Percentiles rank a stretch among this genome's conserved stretches.
Conservation (phyloP, 768 basidiomycete genomes). For the Gloeostereum incarnatum region DNA sequence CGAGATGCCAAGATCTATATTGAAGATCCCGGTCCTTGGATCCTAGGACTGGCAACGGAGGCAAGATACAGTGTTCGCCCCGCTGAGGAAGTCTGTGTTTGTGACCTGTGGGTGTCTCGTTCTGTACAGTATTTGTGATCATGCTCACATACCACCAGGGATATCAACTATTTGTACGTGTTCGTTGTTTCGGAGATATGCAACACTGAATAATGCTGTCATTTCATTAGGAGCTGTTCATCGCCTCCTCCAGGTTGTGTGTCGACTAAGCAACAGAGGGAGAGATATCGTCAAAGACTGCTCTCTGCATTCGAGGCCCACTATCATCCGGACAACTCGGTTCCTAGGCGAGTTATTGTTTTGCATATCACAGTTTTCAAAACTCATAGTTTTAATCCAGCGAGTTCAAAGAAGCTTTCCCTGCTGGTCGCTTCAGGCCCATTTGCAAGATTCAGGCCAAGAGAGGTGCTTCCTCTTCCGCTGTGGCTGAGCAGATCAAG, state of each 20-base stretch:
- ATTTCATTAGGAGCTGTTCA: conserved; percentile 50
- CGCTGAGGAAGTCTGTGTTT: too few species aligned
- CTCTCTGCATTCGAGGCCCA: conserved; percentile 75
- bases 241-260: conserved; percentile 70
- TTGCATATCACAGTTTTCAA: not conserved
- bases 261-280: conserved; percentile 71
- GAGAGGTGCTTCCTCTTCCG: conserved; percentile 66
- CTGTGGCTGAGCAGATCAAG: conserved; percentile 85
- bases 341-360: conserved; percentile 45
- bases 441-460: conserved; percentile 88
- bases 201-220: conserved; percentile 9
- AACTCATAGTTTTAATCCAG: conserved; percentile 25
- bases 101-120: conserved; percentile 59
- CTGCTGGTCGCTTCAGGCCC: conserved; percentile 84
- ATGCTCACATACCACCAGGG: conserved; percentile 29
- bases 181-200: conserved; percentile 10
- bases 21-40: conserved; percentile 96
- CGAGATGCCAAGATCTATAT: conserved; percentile 90
- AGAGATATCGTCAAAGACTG: conserved; percentile 67
- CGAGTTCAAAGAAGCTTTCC: conserved; percentile 94
- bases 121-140: not conserved
- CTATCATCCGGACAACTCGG: conserved; percentile 83
- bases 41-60: conserved; percentile 84
- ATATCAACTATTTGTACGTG: conserved; percentile 71
- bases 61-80: conserved; percentile 71